phyloP scores from a whole-genome alignment of 352 stramenopile genomes.

The Thalassiosira mediterranea region DNA sequence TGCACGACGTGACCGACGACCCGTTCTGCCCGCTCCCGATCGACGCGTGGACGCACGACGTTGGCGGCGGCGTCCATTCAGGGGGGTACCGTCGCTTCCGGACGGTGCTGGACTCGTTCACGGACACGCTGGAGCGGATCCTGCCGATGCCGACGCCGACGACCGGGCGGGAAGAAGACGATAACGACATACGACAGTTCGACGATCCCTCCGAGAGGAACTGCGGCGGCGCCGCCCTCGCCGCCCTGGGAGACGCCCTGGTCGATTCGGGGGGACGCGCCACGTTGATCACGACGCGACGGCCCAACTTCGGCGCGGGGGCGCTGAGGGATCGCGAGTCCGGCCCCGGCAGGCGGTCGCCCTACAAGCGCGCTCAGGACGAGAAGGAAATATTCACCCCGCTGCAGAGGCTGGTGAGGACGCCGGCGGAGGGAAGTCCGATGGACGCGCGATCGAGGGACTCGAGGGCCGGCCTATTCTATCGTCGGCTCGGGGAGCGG shows the following conservation, averaged over 20 bases:
- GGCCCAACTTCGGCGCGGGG: constrained; percentile 75
- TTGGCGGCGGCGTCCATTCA: constrained; percentile 34
- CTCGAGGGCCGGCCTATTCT: constrained; percentile 58
- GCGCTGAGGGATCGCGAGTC: constrained; percentile 61
- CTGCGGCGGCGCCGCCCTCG: constrained; percentile 64
- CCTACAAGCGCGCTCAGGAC: constrained; percentile 14
- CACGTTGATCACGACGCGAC: constrained; percentile 59
- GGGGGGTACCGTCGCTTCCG: constrained; percentile 40
- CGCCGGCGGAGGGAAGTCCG: not conserved
- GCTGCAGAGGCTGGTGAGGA: constrained; percentile 44
- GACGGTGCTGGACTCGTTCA: constrained; percentile 51
- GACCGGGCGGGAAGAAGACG: not conserved
- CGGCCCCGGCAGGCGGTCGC: constrained; percentile 19
- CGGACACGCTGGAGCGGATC: constrained; percentile 45
- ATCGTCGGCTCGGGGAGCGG: constrained; percentile 56
- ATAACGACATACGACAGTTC: too few relatives aligned
- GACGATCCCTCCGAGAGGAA: constrained; percentile 22
- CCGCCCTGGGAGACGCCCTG: constrained; percentile 67
- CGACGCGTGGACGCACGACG: constrained; percentile 57
- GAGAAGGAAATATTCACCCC: constrained; percentile 61
- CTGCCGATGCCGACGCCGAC: constrained; percentile 17
- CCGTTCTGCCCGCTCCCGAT: constrained; percentile 74
- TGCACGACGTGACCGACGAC: constrained; percentile 74
- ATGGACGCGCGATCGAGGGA: constrained; percentile 27
- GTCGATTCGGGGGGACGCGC: constrained; percentile 61